phyloP scores from a whole-genome alignment of 257 asterid genomes.

The Solanum infundibuliforme region DNA sequence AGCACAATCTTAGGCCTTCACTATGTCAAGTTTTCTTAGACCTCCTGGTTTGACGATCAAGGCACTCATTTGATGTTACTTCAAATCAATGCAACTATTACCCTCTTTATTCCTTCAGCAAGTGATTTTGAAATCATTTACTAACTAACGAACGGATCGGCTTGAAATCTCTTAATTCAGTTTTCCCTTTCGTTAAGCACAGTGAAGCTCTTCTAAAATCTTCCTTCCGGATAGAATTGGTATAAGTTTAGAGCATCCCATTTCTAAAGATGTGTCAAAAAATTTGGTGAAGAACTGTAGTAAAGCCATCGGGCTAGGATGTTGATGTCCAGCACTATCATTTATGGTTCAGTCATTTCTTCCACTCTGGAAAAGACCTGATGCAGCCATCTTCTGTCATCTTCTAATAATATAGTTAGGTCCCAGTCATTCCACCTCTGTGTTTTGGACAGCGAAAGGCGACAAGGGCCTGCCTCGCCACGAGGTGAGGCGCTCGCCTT shows the following conservation, averaged over 20 bases:
- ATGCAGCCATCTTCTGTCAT: not conserved
- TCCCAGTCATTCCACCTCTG: not conserved
- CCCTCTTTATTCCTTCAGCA: not conserved
- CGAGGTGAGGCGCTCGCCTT: too few relatives aligned
- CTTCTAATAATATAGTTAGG: not conserved
- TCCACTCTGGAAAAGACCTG: not conserved
- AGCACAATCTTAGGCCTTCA: not conserved
- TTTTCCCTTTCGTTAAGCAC: not conserved
- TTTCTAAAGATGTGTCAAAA: not conserved
- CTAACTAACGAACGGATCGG: not conserved
- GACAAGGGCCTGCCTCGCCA: too few relatives aligned
- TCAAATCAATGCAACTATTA: not conserved
- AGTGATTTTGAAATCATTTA: not conserved
- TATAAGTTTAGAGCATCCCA: not conserved
- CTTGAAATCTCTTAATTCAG: not conserved
- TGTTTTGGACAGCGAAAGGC: too few relatives aligned
- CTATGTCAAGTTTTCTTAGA: not conserved
- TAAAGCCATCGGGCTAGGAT: not conserved
- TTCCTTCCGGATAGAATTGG: not conserved
- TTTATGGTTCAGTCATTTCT: not conserved
- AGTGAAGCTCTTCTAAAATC: not conserved
- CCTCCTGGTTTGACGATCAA: not conserved
- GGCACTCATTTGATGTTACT: not conserved
- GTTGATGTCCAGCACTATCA: not conserved
- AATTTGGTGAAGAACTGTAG: not conserved